Percentiles rank a stretch among this genome's conserved stretches.
Evolutionary conservation across 2,329 filamentous ascomycete species (phyloP).

Genomic region (Pyrenophora seminiperda): DNA sequence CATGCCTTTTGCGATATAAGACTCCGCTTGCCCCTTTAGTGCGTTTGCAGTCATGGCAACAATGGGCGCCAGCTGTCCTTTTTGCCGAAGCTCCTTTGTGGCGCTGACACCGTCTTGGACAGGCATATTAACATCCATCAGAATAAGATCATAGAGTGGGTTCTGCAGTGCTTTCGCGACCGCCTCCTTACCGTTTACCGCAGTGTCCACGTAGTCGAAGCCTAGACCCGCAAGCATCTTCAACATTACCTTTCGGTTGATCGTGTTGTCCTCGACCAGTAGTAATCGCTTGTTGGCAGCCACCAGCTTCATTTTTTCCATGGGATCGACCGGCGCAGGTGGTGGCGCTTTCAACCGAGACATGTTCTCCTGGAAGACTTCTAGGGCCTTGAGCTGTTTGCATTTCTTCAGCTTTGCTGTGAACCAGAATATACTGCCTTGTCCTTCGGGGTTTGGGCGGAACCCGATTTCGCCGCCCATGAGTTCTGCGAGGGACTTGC

Average conservation of each 20-base stretch:
- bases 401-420: slow-evolving; percentile 47
- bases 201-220: slow-evolving; percentile 45
- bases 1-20: slow-evolving; percentile 61
- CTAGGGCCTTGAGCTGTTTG: slow-evolving; percentile 25
- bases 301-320: slow-evolving; percentile 29
- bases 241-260: slow-evolving; percentile 55
- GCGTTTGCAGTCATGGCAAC: slow-evolving; percentile 64
- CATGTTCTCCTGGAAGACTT: slow-evolving; percentile 20
- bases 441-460: slow-evolving; percentile 52
- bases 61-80: slow-evolving; percentile 48
- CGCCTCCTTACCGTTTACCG: slow-evolving; percentile 52
- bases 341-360: slow-evolving; percentile 12
- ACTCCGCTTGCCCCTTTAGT: slow-evolving; percentile 60
- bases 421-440: slow-evolving; percentile 60
- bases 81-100: slow-evolving; percentile 34
- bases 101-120: slow-evolving; percentile 38
- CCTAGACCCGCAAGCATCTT: slow-evolving; percentile 52
- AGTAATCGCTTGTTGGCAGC: slow-evolving; percentile 40
- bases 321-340: slow-evolving; percentile 15
- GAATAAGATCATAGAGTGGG: slow-evolving; percentile 33
- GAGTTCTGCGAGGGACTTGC: slow-evolving; percentile 61
- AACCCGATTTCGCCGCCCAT: slow-evolving; percentile 62
- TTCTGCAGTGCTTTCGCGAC: slow-evolving; percentile 33
- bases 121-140: slow-evolving; percentile 48
- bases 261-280: slow-evolving; percentile 55